phyloP scores from a whole-genome alignment of 495 filamentous ascomycete genomes.

The Xylaria scruposa region DNA sequence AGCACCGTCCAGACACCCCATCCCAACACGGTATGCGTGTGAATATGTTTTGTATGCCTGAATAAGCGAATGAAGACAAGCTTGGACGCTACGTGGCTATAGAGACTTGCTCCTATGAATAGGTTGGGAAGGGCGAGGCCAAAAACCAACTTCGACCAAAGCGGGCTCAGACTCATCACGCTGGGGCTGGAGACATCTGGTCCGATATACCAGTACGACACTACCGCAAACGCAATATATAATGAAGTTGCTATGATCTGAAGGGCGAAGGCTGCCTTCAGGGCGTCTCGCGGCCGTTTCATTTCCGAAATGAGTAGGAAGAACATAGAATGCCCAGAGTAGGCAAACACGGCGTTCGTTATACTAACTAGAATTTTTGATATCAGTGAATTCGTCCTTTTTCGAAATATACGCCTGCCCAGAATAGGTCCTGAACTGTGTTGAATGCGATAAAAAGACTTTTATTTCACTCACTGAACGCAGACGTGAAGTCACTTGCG shows the following conservation, averaged over 20 bases:
- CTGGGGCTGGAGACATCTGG: conserved; percentile 64
- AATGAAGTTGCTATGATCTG: conserved; percentile 63
- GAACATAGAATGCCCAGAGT: conserved; percentile 70
- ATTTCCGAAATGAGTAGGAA: conserved; percentile 74
- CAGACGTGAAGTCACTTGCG: conserved; percentile 39
- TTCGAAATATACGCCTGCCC: not conserved
- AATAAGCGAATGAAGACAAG: conserved; percentile 71
- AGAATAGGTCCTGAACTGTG: not conserved
- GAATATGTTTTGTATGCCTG: conserved; percentile 42
- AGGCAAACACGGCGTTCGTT: conserved; percentile 71
- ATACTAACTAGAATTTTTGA: conserved; percentile 47
- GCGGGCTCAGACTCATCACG: conserved; percentile 59
- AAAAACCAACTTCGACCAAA: conserved; percentile 70
- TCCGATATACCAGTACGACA: conserved; percentile 72
- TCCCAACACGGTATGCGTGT: conserved; percentile 44
- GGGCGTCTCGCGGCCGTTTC: conserved; percentile 58
- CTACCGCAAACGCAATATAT: conserved; percentile 65
- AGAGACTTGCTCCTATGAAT: conserved; percentile 70
- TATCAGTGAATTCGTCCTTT: not conserved
- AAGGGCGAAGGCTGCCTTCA: conserved; percentile 61
- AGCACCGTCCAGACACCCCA: conserved; percentile 63
- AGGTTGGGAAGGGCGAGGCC: conserved; percentile 77
- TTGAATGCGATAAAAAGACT: not conserved
- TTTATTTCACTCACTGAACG: conserved; percentile 41
- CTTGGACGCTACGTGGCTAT: conserved; percentile 62